Evolutionary conservation across 2,329 filamentous ascomycete species (phyloP).

Genomic region (Trichoderma sp.): DNA sequence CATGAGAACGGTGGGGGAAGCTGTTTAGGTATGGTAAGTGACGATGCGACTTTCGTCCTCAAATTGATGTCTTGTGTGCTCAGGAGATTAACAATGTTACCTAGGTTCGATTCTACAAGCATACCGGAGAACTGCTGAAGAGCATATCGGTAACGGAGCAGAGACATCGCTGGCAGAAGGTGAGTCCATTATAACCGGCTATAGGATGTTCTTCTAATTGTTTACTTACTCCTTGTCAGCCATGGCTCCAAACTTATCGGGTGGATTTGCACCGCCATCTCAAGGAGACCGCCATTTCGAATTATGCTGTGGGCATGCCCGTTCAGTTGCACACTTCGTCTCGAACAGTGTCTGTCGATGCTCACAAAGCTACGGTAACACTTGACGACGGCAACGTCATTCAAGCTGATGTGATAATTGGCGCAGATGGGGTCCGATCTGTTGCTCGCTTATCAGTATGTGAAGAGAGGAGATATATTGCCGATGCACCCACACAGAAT

Average conservation of each 20-base stretch:
- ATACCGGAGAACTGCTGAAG: too few species aligned
- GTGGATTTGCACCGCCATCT: background rate
- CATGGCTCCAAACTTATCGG: background rate
- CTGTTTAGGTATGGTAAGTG: too few species aligned
- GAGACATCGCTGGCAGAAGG: background rate
- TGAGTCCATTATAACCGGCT: background rate
- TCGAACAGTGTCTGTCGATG: background rate
- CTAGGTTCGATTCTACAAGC: too few species aligned
- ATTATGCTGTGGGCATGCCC: background rate
- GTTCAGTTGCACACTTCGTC: background rate
- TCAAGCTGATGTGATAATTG: background rate
- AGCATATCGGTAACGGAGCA: too few species aligned
- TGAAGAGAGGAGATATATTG: too few species aligned
- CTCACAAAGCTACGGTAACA: background rate
- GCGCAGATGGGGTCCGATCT: too few species aligned
- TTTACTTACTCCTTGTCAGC: background rate
- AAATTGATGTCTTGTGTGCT: too few species aligned
- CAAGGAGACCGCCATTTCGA: background rate
- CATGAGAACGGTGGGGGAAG: too few species aligned
- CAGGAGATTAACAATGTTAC: too few species aligned
- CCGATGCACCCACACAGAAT: background rate
- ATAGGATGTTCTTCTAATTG: background rate
- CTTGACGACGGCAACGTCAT: background rate
- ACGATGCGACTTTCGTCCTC: too few species aligned
- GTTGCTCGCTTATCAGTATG: background rate